Conservation (phyloP, 1,284 basidiomycete genomes). For the Rhodotorula mucilaginosa region DNA sequence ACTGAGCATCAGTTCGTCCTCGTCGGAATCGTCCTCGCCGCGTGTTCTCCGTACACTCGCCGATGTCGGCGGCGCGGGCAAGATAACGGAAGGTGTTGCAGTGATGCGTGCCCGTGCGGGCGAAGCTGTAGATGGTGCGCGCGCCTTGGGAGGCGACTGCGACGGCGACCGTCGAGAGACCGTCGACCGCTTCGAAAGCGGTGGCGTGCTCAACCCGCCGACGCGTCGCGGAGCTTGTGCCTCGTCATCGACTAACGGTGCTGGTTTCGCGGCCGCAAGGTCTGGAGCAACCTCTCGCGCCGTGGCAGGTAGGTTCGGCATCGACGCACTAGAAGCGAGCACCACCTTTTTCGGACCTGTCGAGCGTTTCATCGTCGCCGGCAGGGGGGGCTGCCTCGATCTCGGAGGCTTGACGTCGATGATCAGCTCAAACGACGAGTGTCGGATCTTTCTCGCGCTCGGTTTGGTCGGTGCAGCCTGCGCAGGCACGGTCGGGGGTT, state of each 20-base stretch:
- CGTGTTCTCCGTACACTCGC: background rate
- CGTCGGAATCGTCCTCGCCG: background rate
- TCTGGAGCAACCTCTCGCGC: background rate
- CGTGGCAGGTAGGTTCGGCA: background rate
- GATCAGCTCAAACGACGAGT: constrained; percentile 15
- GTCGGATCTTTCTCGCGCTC: background rate
- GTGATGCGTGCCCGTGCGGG: background rate
- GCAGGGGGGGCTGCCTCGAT: background rate
- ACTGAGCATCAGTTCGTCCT: constrained; percentile 3
- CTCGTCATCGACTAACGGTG: background rate
- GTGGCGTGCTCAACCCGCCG: constrained; percentile 3
- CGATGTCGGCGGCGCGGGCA: background rate
- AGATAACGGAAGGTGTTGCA: background rate
- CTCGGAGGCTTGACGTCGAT: constrained; percentile 5
- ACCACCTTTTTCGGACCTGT: background rate
- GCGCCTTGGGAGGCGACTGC: background rate
- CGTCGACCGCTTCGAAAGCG: constrained; percentile 5
- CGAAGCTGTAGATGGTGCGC: no score
- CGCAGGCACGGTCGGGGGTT: no score
- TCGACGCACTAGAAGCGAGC: background rate
- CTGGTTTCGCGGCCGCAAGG: no score
- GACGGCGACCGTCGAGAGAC: background rate
- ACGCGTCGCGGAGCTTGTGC: background rate
- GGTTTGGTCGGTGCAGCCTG: background rate
- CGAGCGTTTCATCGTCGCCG: background rate